Conservation (phyloP, 2,329 filamentous ascomycete species). For the Aspergillus sp. region DNA sequence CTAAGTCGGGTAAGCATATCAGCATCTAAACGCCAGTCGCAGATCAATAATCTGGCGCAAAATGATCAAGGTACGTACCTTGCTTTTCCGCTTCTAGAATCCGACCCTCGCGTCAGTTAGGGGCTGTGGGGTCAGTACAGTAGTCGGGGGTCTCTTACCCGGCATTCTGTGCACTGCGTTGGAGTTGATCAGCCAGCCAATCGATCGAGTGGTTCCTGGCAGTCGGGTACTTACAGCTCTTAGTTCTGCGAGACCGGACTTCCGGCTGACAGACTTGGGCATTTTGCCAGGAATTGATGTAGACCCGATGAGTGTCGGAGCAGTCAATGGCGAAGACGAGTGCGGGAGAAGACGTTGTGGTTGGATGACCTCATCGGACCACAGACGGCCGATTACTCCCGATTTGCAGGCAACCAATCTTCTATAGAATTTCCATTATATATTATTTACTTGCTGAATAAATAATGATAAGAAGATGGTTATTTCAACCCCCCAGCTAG, state of each 20-base stretch:
- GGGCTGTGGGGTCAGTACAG: too few species aligned
- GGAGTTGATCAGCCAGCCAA: not conserved
- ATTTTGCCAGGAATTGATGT: not conserved
- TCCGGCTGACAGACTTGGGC: not conserved
- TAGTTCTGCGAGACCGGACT: not conserved
- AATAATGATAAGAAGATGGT: not conserved
- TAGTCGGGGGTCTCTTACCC: slow-evolving; percentile 4
- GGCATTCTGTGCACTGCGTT: slow-evolving; percentile 13
- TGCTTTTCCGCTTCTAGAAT: slow-evolving; percentile 14
- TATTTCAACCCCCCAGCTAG: slow-evolving; percentile 55
- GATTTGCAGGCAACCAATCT: not conserved
- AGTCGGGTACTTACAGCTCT: not conserved
- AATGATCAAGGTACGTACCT: not conserved
- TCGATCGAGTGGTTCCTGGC: not conserved
- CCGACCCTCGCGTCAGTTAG: not conserved
- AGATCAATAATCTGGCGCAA: not conserved
- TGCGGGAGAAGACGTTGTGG: not conserved
- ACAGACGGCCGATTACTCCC: not conserved
- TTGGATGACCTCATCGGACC: not conserved
- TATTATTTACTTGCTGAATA: too few species aligned
- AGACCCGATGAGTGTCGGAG: too few species aligned
- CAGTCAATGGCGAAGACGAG: not conserved
- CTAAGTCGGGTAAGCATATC: not conserved
- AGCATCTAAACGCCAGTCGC: not conserved
- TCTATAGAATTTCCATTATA: not conserved